Base-by-base conservation (phyloP, 2,329 filamentous ascomycete species). In the Colletotrichum sp. region DNA sequence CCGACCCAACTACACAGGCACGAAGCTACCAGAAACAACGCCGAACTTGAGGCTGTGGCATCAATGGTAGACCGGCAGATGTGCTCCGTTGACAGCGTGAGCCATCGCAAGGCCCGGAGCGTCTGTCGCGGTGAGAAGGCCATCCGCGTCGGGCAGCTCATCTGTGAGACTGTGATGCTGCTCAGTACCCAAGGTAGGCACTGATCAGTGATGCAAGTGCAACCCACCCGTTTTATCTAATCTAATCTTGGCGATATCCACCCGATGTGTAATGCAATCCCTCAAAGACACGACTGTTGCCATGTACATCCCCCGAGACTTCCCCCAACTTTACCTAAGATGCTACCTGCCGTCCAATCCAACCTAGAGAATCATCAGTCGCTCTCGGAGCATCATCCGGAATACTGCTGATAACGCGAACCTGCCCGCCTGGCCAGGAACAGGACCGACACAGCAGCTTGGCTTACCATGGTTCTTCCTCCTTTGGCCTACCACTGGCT, bases 191-290 rank as follows among this genome's bases (percentile, higher is more conserved):
- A 24, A 59, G 55, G 16, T 15, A 39, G 36, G 36, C 16, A 39
- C 36, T 39, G 36, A 39, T 39, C 8, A 32, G 12, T 21, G 59
- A 30, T 32, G 18, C 59, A 34, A 12, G 28, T 52, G 30, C 30
- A 44, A 28, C 49, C 66, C 52, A 68, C 66, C 18, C n/a, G 52
- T 28, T 39, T 76, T 76, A 76, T 74, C 70, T 76, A 76, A 76
- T 69, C 64, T 74, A 24, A 55, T 68, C 49, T 76, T 76, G 74
- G 71, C 70, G 30, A 57, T 28, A 63, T 44, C 70, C 74, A 74
- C 65, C 49, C 24, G 32, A 64, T 73, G 21, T 57, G 57, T 76
- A 76, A 76, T 76, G 44, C 39, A 55, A 63, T 68, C 36, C 57
- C 26, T 49, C 55, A 24, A 49, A 68, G 28, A 30, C 69, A 34